Base-by-base conservation (phyloP, 495 filamentous ascomycete genomes). In the Lophiostoma macrostomum region DNA sequence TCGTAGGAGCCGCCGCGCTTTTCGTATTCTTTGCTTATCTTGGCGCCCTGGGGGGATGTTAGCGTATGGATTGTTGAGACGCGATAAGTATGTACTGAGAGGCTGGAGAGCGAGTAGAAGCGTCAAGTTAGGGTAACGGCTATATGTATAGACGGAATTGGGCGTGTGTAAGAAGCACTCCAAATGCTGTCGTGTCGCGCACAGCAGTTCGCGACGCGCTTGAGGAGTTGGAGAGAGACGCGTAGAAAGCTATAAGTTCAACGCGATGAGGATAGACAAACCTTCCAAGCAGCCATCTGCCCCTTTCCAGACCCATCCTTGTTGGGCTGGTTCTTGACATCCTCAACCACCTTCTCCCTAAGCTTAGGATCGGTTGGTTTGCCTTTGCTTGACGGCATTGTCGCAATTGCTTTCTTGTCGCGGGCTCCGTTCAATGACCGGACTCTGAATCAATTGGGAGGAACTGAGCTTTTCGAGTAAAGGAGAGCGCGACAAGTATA, bases 281-380 rank as follows among this genome's bases (percentile, higher is more conserved):
- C 77, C 69, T 81, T 81, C 77, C 78, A 81, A 8, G 77, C 78
- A 14, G 74, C 69, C 78, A 74, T 76, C 47, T 80, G 73, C 8
- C 77, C 76, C 47, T 79, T 69, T 25, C 77, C 78, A 35, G 69
- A 65, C 1, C 78, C 77, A 16, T 77, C 76, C 59, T 80, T 79
- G 53, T 80, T 79, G 7, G 72, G 67, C 49, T 76, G 70, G 58
- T 76, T 73, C 46, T 76, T 70, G 53, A 76, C 73, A 50, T 79
- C 61, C 73, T 52, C 51, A 34, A n/a, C 32, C 2, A 76, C 67
- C 59, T 74, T 61, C 60, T 78, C 72, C 16, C 75, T 67, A 34
- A 80, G 69, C 57, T 77, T 71, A 3, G 73, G 74, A 48, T 79
- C 75, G 3, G 75, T 80, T 2, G 74, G 76, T 35, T 75, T 78